These are phyloP conservation scores for Leishmania turanica DNA, from an alignment of 208 protist genomes.

Conservation along the genomic window DNA sequence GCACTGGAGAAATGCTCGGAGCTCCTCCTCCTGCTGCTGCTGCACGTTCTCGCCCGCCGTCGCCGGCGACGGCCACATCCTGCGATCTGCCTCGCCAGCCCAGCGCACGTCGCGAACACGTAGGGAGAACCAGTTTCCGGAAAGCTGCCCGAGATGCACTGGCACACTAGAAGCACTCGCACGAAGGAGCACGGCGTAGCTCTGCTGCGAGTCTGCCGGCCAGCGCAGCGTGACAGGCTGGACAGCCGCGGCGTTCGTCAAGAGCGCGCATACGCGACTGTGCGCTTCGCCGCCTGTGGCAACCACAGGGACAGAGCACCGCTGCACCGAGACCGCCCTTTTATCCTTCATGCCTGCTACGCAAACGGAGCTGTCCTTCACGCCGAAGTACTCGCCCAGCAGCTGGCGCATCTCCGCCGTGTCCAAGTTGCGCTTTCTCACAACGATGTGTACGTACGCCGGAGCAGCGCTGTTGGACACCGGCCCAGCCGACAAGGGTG, in stretches of 20 bases:
- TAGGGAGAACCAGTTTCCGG: constrained; percentile 81
- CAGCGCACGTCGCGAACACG: constrained; percentile 47
- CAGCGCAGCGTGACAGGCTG: constrained; percentile 33
- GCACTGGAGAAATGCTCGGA: constrained; percentile 19
- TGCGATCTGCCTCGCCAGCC: constrained; percentile 1
- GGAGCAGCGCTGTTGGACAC: neutral
- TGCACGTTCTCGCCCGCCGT: neutral
- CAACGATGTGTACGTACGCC: constrained; percentile 47
- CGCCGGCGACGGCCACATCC: neutral
- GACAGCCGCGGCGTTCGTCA: neutral
- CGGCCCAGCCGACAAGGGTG: neutral
- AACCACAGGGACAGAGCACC: constrained; percentile 56
- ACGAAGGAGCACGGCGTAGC: constrained; percentile 34
- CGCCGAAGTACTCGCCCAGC: constrained; percentile 50
- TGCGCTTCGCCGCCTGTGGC: neutral
- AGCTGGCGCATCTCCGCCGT: constrained; percentile 67
- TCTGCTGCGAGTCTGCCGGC: constrained; percentile 40
- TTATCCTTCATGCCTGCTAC: constrained; percentile 95
- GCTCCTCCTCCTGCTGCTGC: neutral
- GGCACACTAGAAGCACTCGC: constrained; percentile 15
- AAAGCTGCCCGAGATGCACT: constrained; percentile 41
- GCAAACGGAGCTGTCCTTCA: constrained; percentile 51
- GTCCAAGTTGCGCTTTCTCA: constrained; percentile 88
- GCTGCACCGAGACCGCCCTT: constrained; percentile 87
- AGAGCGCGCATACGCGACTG: neutral